Percentiles rank a stretch among this genome's conserved stretches.
phyloP scores from a whole-genome alignment of 2,329 filamentous ascomycete genomes.

The Aspergillus sp. region DNA sequence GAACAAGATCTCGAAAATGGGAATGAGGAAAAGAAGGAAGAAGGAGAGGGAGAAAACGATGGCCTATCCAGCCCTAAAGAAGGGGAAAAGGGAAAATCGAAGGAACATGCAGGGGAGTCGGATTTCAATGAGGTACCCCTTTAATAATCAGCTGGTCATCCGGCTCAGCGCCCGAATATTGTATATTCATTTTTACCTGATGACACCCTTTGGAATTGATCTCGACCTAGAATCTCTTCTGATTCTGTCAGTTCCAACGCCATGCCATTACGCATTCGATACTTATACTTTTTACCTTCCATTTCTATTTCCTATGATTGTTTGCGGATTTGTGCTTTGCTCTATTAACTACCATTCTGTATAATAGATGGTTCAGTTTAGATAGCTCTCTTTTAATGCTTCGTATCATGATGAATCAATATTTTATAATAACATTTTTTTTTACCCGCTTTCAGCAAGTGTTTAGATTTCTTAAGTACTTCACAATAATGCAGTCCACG shows the following conservation, averaged over 20 bases:
- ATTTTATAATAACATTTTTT: neutral
- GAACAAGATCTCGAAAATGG: conserved; percentile 17
- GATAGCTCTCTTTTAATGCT: conserved; percentile 3
- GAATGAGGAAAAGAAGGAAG: conserved; percentile 19
- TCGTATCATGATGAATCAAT: neutral
- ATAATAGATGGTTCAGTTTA: conserved; percentile 15
- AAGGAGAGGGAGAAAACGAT: conserved; percentile 20
- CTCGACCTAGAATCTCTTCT: neutral
- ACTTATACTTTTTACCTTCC: conserved; percentile 9
- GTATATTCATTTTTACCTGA: conserved; percentile 2
- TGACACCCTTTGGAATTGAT: neutral
- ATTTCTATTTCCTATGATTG: conserved; percentile 9
- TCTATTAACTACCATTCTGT: conserved; percentile 18
- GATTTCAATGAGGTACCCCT: conserved; percentile 39
- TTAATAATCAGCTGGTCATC: conserved; percentile 14
- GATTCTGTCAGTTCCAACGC: neutral
- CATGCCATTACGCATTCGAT: conserved; percentile 2
- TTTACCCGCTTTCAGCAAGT: neutral
- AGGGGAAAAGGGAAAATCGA: conserved; percentile 28
- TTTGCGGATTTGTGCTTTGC: conserved; percentile 17
- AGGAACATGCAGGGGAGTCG: conserved; percentile 28
- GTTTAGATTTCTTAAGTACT: neutral
- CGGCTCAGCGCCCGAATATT: conserved; percentile 3
- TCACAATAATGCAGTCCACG: neutral
- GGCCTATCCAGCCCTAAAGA: conserved; percentile 14